Conservation (phyloP, 495 filamentous ascomycete species). For the Penicillium antarcticum region DNA sequence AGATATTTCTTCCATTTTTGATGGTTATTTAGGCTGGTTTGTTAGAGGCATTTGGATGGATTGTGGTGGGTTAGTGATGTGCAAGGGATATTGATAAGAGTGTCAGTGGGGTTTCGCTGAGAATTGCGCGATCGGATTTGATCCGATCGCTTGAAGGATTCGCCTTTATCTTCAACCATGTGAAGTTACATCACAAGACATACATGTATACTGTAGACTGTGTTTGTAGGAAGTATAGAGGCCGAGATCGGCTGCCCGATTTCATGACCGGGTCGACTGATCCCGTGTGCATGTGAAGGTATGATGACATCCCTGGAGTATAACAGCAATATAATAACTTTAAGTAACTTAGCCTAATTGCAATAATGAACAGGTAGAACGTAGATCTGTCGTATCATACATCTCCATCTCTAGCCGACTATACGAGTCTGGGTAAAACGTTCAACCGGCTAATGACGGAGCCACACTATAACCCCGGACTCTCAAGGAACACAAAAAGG, state of each 20-base stretch:
- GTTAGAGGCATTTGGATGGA: background rate
- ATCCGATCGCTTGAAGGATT: slow-evolving; percentile 15
- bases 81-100: background rate
- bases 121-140: slow-evolving; percentile 20
- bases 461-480: background rate
- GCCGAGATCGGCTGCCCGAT: slow-evolving; percentile 26
- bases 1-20: slow-evolving; percentile 9
- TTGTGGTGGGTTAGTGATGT: no score
- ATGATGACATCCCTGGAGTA: background rate
- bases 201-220: no score
- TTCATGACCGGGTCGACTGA: slow-evolving; percentile 8
- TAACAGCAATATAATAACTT: no score
- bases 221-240: background rate
- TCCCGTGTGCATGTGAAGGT: slow-evolving; percentile 7
- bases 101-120: background rate
- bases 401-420: background rate
- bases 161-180: background rate
- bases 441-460: slow-evolving; percentile 15
- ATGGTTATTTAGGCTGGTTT: background rate
- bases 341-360: no score
- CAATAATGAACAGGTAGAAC: no score
- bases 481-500: background rate
- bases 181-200: no score
- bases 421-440: slow-evolving; percentile 17
- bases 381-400: no score